Conservation (phyloP, 352 stramenopile genomes). For the Phytophthora multivora region DNA sequence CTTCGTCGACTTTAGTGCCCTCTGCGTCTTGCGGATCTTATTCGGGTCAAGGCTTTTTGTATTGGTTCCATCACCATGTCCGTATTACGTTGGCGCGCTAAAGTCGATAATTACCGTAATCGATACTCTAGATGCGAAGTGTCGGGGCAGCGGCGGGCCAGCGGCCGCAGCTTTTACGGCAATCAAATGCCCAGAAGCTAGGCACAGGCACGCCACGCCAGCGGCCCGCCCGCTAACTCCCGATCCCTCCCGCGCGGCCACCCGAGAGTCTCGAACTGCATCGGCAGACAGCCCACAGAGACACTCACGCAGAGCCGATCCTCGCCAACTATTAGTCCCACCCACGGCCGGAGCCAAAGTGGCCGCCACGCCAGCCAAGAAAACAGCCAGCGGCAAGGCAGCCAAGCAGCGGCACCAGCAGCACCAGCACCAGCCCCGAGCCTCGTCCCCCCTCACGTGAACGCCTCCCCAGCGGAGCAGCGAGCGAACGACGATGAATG, state of each 20-base stretch:
- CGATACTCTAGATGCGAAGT: conserved; percentile 27
- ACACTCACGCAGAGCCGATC: conserved; percentile 36
- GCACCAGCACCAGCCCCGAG: conserved; percentile 5
- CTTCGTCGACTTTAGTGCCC: conserved; percentile 16
- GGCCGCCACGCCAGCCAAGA: conserved; percentile 37
- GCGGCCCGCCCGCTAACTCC: conserved; percentile 30
- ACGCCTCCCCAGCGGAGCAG: conserved; percentile 21
- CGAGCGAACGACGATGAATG: conserved; percentile 42
- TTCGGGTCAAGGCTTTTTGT: conserved; percentile 13
- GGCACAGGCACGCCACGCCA: conserved; percentile 38
- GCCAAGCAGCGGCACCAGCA: conserved; percentile 11
- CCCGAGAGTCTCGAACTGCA: conserved; percentile 11
- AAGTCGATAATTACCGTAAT: conserved; percentile 13
- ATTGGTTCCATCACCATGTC: conserved; percentile 4
- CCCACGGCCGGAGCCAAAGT: conserved; percentile 32
- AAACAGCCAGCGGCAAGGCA: conserved; percentile 23
- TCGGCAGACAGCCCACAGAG: conserved; percentile 37
- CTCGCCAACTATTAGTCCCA: conserved; percentile 49
- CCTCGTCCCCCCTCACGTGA: conserved; percentile 8
- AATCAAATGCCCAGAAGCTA: conserved; percentile 46
- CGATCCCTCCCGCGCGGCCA: conserved; percentile 32
- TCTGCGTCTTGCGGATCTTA: conserved; percentile 30
- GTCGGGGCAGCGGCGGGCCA: conserved; percentile 35
- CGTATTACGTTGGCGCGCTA: conserved; percentile 1
- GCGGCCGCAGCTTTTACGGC: conserved; percentile 24